Evolutionary conservation across 805 yeast genomes (phyloP), one percentile per base, ranked within the genome.

Genomic region (Candida broadrunensis): DNA sequence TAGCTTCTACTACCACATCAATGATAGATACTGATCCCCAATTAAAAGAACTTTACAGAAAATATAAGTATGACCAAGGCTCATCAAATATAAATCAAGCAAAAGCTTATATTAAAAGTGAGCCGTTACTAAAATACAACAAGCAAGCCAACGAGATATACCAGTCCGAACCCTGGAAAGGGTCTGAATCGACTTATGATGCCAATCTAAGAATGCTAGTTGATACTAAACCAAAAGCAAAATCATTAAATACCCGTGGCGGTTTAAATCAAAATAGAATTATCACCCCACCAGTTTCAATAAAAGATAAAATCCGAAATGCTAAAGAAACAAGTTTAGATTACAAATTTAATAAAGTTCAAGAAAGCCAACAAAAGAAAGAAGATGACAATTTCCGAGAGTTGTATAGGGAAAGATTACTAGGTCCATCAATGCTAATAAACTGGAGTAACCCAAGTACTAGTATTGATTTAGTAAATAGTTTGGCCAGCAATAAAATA

Each of bases 401-500:
- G 37, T 51, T 80, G 49, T 85, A 85, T 53, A 74, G 73, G 29
- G 93, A 85, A 55, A 63, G 80, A 41, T 70, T 86, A 19, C 55
- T 78, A 7, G 84, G 85, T 0, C 84, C 85, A 0, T 60, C 75
- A 12, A 68, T 73, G 63, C 60, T 79, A 12, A 37, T 60, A n/a
- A 59, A 70, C 20, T 58, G 69, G 8, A 63, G 71, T 18, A 60
- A 72, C 3, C 65, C 75, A 21, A 54, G 70, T 0, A 55, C 73
- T 1, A 61, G 77, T 4, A 62, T 77, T 36, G 82, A 77, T 24
- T 57, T 78, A 43, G 77, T 85, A 20, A 76, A 73, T 34, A 76
- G 88, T 0, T 50, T 88, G 37, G 96, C 96, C 0, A 88, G 85
- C 50, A 80, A 81, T 27, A 68, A 80, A 36, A 87, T 89, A 20